Evolutionary conservation across 352 stramenopile species (phyloP).

Genomic region (Globisporangium acanthophoron): DNA sequence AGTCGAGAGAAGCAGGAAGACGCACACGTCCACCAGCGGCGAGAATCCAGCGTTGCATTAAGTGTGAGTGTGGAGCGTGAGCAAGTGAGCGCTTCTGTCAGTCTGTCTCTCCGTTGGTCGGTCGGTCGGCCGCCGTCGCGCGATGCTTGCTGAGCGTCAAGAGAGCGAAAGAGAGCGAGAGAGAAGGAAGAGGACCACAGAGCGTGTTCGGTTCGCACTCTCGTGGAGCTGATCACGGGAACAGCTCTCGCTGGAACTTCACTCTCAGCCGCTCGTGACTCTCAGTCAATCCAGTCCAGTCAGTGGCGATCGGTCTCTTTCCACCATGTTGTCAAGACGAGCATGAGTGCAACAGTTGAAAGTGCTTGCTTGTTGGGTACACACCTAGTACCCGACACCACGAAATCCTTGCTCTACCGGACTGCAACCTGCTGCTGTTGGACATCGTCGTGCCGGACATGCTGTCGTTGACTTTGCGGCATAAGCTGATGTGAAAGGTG

Average conservation of each 20-base stretch:
- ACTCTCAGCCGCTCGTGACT: neutral
- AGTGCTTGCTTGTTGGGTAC: conserved; percentile 5
- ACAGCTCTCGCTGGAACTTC: neutral
- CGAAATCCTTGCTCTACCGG: neutral
- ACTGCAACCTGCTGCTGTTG: neutral
- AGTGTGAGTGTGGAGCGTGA: neutral
- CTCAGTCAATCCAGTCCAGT: neutral
- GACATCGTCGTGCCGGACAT: neutral
- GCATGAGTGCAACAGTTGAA: neutral
- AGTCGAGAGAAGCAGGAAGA: neutral
- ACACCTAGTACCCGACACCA: neutral
- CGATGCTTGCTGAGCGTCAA: no score
- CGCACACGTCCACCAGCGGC: no score
- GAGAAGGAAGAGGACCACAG: no score
- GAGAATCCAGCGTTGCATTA: neutral
- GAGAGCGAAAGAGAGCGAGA: no score
- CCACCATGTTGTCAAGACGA: neutral
- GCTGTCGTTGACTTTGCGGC: no score
- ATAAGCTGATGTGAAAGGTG: no score
- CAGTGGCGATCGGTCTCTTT: no score
- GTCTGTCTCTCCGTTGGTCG: neutral
- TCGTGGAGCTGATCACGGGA: no score
- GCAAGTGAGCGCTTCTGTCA: neutral
- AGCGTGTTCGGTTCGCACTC: neutral
- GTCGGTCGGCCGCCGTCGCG: no score